Percentiles rank a stretch among this genome's conserved stretches.
Conservation (phyloP, 2,329 filamentous ascomycete genomes). For the Xylaria sp. region DNA sequence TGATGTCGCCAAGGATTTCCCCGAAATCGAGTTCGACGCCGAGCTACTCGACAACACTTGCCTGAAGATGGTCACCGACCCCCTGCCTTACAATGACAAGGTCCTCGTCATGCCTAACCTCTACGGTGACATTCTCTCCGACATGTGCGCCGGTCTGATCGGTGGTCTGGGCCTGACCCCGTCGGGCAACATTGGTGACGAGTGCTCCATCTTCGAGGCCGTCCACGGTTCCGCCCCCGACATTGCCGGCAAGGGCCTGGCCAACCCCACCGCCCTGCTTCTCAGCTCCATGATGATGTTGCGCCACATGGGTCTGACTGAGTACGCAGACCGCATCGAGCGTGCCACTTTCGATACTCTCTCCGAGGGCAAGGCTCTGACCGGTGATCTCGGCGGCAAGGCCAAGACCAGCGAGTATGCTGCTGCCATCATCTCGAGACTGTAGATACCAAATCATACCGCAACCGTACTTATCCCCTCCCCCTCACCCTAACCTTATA, state of each 20-base stretch:
- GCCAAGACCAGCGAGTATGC: constrained; percentile 96
- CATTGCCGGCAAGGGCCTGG: constrained; percentile 94
- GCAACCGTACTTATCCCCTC: constrained; percentile 33
- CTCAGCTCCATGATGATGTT: constrained; percentile 99
- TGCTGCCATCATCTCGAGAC: constrained; percentile 82
- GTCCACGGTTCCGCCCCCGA: constrained; percentile 98
- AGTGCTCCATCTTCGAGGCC: constrained; percentile 99
- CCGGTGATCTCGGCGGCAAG: constrained; percentile 95
- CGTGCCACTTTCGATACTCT: constrained; percentile 94
- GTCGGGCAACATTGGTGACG: constrained; percentile 97
- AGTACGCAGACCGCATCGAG: constrained; percentile 89
- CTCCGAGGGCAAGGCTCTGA: constrained; percentile 95
- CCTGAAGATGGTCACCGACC: constrained; percentile 98
- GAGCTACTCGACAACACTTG: constrained; percentile 99
- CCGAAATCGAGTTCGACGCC: constrained; percentile 93
- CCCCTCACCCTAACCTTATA: constrained; percentile 10
- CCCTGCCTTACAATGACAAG: constrained; percentile 97
- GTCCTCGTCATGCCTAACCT: constrained; percentile 98
- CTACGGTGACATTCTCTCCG: constrained; percentile 99
- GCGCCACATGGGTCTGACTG: constrained; percentile 92
- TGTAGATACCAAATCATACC: constrained; percentile 57
- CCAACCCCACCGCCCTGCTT: constrained; percentile 96
- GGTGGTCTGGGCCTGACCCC: constrained; percentile 97
- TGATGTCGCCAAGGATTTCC: constrained; percentile 94
- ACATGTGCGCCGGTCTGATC: constrained; percentile 99